Evolutionary conservation across 164 flowering plant species (phyloP), one percentile per base, ranked within the genome.

Genomic region (Litsea cubeba): DNA sequence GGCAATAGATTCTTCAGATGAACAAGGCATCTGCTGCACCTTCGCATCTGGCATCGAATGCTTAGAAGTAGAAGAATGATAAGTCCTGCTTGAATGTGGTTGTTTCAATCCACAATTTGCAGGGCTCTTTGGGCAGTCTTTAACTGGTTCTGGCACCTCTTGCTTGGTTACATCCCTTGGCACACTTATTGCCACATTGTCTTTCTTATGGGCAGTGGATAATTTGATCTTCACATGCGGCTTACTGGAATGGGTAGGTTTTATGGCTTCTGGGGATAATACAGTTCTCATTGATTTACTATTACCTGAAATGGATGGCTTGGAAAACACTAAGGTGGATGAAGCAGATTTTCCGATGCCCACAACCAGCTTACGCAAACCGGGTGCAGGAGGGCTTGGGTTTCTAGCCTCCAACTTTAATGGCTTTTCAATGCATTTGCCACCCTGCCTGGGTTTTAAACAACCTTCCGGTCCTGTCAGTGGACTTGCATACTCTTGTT

Each of bases 111-210:
- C 72, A 68, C 87, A 77, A 81, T 51, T 76, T 7, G 75, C 32
- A 72, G 82, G 81, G n/a, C 83, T 80, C 70, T 83, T 90, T 58
- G 83, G 62, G 51, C 66, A 79, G 63, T 91, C 93, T 79, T 84
- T 91, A 4, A 70, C 30, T 2, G 76, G 46, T 73, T 76, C 87
- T 79, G 78, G 66, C 68, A 75, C 62, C 35, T 80, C 88, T 71
- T 58, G 77, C 71, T 79, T 86, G 35, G 65, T 80, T 57, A 80
- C 90, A 74, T 87, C 85, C 72, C 73, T 82, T 12, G 57, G 75
- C 51, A 68, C 58, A 69, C 77, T 83, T 71, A 30, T 71, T 3
- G 69, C 62, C 40, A 74, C 54, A 79, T 71, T 72, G 51, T 85
- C 89, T 76, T 84, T 91, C 79, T 80, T 86, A 60, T 60, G 62